These are phyloP conservation scores for Oryza rufipogon DNA, from an alignment of 176 grass and related monocot genomes.

Conservation along the genomic window DNA sequence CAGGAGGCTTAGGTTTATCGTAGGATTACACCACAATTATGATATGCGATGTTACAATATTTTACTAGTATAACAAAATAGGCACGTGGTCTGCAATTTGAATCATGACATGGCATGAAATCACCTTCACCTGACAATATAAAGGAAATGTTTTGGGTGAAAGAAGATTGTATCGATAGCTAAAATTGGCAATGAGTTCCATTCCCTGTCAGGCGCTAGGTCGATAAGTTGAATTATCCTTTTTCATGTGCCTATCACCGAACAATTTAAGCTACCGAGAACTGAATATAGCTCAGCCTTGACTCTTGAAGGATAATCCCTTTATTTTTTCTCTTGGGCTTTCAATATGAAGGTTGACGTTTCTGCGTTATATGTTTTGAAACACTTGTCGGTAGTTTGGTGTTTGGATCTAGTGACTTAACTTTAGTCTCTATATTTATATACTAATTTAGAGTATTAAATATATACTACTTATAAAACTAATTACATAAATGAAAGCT, in stretches of 20 bases:
- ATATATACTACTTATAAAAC: no score
- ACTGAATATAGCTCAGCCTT: background rate
- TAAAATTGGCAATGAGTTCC: background rate
- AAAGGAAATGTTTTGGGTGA: background rate
- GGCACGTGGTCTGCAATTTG: background rate
- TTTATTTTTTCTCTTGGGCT: background rate
- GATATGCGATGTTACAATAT: background rate
- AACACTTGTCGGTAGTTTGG: background rate
- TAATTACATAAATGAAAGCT: no score
- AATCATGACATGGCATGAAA: background rate
- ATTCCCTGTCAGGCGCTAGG: background rate
- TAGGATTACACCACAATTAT: background rate
- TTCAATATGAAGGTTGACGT: background rate
- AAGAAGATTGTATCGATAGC: background rate
- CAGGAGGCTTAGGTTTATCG: background rate
- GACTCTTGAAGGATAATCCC: background rate
- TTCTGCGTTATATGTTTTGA: background rate
- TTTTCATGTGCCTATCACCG: background rate
- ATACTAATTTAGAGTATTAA: no score
- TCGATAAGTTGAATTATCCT: background rate
- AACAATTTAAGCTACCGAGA: conserved; percentile 1
- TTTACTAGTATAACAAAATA: background rate
- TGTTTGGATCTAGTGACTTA: no score
- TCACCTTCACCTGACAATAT: background rate
- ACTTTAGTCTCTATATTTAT: no score